Conservation (phyloP, 208 protist genomes). For the Angomonas deanei region DNA sequence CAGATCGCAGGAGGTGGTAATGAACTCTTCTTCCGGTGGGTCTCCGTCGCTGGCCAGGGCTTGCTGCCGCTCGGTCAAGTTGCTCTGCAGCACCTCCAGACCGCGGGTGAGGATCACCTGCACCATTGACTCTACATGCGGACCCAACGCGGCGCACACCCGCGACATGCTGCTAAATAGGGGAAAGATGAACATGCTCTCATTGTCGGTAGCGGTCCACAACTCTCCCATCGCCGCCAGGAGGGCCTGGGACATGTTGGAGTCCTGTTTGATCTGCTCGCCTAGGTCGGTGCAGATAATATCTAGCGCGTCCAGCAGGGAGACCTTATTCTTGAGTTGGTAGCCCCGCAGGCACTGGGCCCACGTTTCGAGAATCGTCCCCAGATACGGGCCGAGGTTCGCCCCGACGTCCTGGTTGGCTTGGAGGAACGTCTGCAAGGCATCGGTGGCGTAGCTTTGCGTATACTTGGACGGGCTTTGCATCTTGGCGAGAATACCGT, state of each 20-base stretch:
- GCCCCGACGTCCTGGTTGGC: slow-evolving; percentile 34
- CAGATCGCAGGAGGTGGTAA: slow-evolving; percentile 66
- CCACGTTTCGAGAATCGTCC: slow-evolving; percentile 39
- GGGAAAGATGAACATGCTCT: slow-evolving; percentile 72
- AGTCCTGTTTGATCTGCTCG: slow-evolving; percentile 36
- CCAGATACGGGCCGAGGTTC: slow-evolving; percentile 8
- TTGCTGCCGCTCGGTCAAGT: slow-evolving; percentile 41
- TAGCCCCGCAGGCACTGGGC: slow-evolving; percentile 62
- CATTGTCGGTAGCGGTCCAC: slow-evolving; percentile 52
- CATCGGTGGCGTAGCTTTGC: slow-evolving; percentile 62
- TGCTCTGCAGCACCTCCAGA: slow-evolving; percentile 41
- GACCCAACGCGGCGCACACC: slow-evolving; percentile 56
- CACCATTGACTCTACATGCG: slow-evolving; percentile 63
- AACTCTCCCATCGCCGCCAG: slow-evolving; percentile 55
- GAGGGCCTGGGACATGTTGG: slow-evolving; percentile 28
- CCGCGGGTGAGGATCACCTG: slow-evolving; percentile 69
- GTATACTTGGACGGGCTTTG: slow-evolving; percentile 79
- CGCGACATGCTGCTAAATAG: slow-evolving; percentile 77
- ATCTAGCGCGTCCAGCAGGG: slow-evolving; percentile 72
- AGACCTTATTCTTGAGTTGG: slow-evolving; percentile 85
- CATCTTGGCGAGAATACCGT: slow-evolving; percentile 62
- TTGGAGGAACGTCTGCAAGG: slow-evolving; percentile 55
- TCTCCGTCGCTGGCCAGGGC: slow-evolving; percentile 29
- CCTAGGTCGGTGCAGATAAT: slow-evolving; percentile 48
- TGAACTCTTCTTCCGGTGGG: slow-evolving; percentile 60